Base-by-base conservation (phyloP, 2,329 filamentous ascomycete genomes). In the Trichophyton simii region DNA sequence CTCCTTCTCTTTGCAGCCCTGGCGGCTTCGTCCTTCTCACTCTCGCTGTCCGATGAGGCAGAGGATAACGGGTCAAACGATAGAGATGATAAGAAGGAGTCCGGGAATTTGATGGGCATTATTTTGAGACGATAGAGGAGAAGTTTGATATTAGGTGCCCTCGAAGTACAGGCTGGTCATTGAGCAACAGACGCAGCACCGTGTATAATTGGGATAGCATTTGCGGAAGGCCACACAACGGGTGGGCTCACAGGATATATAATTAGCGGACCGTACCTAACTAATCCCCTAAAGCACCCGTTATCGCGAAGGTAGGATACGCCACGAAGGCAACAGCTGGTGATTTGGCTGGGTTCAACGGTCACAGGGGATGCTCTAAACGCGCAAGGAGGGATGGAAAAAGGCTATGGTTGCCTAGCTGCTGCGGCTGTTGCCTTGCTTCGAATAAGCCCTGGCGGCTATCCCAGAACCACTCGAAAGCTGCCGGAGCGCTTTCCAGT, bases 1-100 rank as follows among this genome's bases (percentile, higher is more conserved):
- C 75, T 72, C 62, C 71, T 71, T n/a, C 69, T 70, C 65, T 76
- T 78, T 5, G 72, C 70, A 13, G 68, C 68, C 22, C 71, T 69
- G 7, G 66, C 64, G 50, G 61, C 48, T 0, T 73, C 67, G 13
- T 72, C 70, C 61, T 75, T 74, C 44, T 78, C 76, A 5, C 75
- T 77, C 38, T 68, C 73, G 8, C 68, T 55, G 13, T 72, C 57
- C 2, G 65, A 60, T 3, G 71, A 67, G 3, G 65, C 57, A 8
- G 67, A 59, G 7, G 68, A 61, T 31, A 70, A 58, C 41, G 69
- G 68, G 67, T 77, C 75, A 58, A 76, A 69, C 20, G 67, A 68
- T 55, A 75, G 64, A 38, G 73, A 72, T 58, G 72, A 36, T 22
- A 58, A 50, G 20, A 25, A 54, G 11, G 50, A 31, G n/a, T 54